phyloP scores from a whole-genome alignment of 1,284 basidiomycete species.

The Anthracocystis walkeri region DNA sequence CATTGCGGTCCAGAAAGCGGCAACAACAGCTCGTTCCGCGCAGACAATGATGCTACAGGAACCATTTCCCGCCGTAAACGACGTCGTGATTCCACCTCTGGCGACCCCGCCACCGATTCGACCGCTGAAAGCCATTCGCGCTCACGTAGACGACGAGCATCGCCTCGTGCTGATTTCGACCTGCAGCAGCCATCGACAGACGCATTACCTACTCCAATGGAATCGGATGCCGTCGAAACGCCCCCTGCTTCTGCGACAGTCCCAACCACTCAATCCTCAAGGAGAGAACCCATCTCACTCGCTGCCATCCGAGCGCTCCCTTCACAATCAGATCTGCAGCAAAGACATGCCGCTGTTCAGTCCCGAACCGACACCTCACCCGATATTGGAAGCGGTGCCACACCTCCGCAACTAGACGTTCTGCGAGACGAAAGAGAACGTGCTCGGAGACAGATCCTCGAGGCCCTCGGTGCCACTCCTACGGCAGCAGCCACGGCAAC shows the following conservation, averaged over 20 bases:
- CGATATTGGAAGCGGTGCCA: constrained; percentile 15
- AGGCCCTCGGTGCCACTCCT: constrained; percentile 18
- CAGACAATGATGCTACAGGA: neutral
- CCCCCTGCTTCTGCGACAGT: neutral
- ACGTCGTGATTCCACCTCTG: constrained; percentile 14
- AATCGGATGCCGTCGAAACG: constrained; percentile 14
- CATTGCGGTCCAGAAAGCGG: neutral
- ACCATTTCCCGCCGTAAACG: constrained; percentile 15
- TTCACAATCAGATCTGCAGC: constrained; percentile 16
- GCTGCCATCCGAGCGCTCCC: neutral
- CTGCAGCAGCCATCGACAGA: neutral
- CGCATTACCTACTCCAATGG: constrained; percentile 10
- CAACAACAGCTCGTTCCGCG: neutral
- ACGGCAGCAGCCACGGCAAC: neutral
- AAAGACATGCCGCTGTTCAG: constrained; percentile 12
- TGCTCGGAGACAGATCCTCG: constrained; percentile 44
- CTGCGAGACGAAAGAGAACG: constrained; percentile 42
- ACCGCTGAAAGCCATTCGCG: neutral
- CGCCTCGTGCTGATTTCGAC: neutral
- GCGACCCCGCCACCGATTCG: constrained; percentile 4
- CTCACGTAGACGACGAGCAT: constrained; percentile 20
- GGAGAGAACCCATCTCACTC: neutral
- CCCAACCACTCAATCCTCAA: neutral
- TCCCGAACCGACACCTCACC: constrained; percentile 8
- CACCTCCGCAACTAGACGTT: constrained; percentile 40